These are phyloP conservation scores for Termitomyces sp. DNA, from an alignment of 768 basidiomycete genomes.

Conservation along the genomic window DNA sequence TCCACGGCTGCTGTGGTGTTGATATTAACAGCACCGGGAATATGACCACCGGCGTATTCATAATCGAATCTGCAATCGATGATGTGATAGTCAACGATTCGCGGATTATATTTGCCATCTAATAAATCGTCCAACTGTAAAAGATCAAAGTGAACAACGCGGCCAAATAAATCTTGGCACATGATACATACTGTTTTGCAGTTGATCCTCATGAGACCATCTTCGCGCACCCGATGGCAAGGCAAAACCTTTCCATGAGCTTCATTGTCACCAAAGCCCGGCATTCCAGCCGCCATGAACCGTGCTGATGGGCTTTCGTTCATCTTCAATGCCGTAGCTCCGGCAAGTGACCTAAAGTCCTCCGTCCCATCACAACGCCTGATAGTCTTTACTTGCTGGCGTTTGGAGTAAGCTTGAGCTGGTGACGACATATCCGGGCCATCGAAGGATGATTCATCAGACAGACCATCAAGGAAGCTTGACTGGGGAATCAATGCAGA, in stretches of 20 bases:
- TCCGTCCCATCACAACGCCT: slow-evolving; percentile 79
- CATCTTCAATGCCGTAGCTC: slow-evolving; percentile 48
- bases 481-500: slow-evolving; percentile 69
- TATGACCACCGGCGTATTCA: slow-evolving; percentile 91
- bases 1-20: slow-evolving; percentile 78
- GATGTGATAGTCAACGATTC: slow-evolving; percentile 67
- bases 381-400: slow-evolving; percentile 74
- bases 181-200: slow-evolving; percentile 60
- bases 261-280: slow-evolving; percentile 92
- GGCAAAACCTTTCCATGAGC: slow-evolving; percentile 89
- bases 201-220: slow-evolving; percentile 90
- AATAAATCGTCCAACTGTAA: slow-evolving; percentile 72
- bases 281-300: slow-evolving; percentile 56
- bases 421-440: slow-evolving; percentile 72
- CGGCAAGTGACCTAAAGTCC: slow-evolving; percentile 71
- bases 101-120: slow-evolving; percentile 62
- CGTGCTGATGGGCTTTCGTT: slow-evolving; percentile 56
- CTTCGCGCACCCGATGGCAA: slow-evolving; percentile 90
- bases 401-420: slow-evolving; percentile 73
- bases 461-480: slow-evolving; percentile 38
- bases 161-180: neutral
- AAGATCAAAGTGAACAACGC: slow-evolving; percentile 8
- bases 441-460: slow-evolving; percentile 60
- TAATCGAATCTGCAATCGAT: slow-evolving; percentile 99
- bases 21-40: slow-evolving; percentile 88